Conservation (phyloP, 2,329 filamentous ascomycete genomes). For the Aureobasidium sp. region DNA sequence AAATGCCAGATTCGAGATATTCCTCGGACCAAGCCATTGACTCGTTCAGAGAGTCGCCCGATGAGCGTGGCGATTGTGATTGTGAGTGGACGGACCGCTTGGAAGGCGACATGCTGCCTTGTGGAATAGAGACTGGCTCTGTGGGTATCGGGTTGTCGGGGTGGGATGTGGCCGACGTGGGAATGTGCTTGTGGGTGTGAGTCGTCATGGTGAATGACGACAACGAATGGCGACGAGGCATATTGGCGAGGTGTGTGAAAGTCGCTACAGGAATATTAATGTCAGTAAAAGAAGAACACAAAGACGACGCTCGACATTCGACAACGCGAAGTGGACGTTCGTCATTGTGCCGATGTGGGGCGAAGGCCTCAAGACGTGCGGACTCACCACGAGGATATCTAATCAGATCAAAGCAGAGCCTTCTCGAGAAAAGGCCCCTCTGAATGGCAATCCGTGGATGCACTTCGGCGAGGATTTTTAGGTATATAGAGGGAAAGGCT, state of each 20-base stretch:
- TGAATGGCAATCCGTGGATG: not conserved
- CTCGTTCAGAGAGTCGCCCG: conserved; percentile 34
- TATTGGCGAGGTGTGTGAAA: not conserved
- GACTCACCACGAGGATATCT: conserved; percentile 7
- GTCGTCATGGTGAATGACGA: conserved; percentile 22
- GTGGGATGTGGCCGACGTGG: conserved; percentile 38
- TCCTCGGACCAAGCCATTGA: conserved; percentile 27
- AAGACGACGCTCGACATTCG: not conserved
- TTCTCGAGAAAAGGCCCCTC: conserved; percentile 1
- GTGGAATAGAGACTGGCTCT: conserved; percentile 30
- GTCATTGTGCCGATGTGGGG: conserved; percentile 2
- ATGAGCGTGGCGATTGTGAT: conserved; percentile 32
- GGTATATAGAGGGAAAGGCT: not conserved
- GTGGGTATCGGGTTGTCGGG: conserved; percentile 40
- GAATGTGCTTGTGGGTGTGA: conserved; percentile 33
- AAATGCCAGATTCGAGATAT: conserved; percentile 35
- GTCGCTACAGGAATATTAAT: not conserved
- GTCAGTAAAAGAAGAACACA: not conserved
- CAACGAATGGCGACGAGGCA: conserved; percentile 26
- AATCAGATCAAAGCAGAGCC: conserved; percentile 11
- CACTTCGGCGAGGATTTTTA: not conserved
- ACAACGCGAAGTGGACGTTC: not conserved
- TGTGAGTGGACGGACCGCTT: conserved; percentile 14
- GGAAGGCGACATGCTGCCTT: conserved; percentile 6
- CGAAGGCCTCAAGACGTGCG: not conserved